Conservation (phyloP, 441 rosid genomes). For the Heliophila coronopifolia region DNA sequence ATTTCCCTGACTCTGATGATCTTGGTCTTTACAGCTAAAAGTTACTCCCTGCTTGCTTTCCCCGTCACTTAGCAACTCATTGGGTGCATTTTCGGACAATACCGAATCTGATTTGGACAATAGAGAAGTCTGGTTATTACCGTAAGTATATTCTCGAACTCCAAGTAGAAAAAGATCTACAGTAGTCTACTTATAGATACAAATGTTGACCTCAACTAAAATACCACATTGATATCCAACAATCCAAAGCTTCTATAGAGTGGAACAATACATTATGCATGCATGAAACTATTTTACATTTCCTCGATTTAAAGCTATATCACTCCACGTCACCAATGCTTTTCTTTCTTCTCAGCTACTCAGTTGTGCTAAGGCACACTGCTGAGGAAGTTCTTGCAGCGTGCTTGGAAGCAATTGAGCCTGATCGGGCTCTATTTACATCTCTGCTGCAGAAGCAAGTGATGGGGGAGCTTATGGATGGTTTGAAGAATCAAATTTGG, state of each 20-base stretch:
- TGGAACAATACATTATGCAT: background rate
- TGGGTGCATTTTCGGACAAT: constrained; percentile 26
- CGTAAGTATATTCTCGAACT: constrained; percentile 51
- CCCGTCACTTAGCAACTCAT: constrained; percentile 35
- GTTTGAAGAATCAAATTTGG: constrained; percentile 62
- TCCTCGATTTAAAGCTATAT: background rate
- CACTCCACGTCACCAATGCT: constrained; percentile 1
- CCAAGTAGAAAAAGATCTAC: background rate
- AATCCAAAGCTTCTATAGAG: background rate
- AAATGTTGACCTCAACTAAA: constrained; percentile 8
- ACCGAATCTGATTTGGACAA: constrained; percentile 37
- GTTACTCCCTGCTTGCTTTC: constrained; percentile 87
- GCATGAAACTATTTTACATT: constrained; percentile 6
- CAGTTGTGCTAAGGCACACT: constrained; percentile 93
- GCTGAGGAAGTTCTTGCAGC: constrained; percentile 92
- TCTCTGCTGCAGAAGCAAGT: constrained; percentile 75
- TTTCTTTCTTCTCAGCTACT: constrained; percentile 53
- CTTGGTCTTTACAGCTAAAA: constrained; percentile 58
- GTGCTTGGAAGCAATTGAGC: constrained; percentile 81
- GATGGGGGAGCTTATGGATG: constrained; percentile 61
- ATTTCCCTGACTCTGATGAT: constrained; percentile 23
- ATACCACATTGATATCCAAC: background rate
- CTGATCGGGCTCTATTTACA: constrained; percentile 70
- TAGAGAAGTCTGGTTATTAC: constrained; percentile 65
- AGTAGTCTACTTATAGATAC: constrained; percentile 3